Conservation (phyloP, 148 eudicot genomes). For the Fagopyrum homotropicum region DNA sequence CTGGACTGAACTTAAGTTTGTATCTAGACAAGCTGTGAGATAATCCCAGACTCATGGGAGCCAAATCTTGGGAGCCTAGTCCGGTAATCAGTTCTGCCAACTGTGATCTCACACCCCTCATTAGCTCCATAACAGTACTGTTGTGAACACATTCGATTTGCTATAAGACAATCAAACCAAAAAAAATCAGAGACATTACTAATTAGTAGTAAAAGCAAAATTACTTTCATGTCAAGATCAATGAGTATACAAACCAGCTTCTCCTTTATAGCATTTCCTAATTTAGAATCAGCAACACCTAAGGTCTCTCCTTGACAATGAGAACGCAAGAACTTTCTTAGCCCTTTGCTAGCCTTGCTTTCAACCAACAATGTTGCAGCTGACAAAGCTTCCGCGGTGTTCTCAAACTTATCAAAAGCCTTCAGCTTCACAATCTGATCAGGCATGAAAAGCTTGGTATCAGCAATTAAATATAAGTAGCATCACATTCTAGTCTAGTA, state of each 20-base stretch:
- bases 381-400: constrained; percentile 79
- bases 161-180: constrained; percentile 20
- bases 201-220: background rate
- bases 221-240: background rate
- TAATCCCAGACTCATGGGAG: constrained; percentile 98
- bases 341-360: constrained; percentile 84
- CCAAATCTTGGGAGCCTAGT: constrained; percentile 80
- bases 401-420: constrained; percentile 94
- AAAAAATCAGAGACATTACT: background rate
- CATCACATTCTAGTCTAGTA: background rate
- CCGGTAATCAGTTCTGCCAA: constrained; percentile 85
- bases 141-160: constrained; percentile 93
- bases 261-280: constrained; percentile 87
- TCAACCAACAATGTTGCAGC: constrained; percentile 69
- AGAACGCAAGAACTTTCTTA: constrained; percentile 70
- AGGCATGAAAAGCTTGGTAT: background rate
- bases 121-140: constrained; percentile 75
- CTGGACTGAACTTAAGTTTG: constrained; percentile 91
- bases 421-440: constrained; percentile 75
- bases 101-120: constrained; percentile 95
- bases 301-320: constrained; percentile 82
- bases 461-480: background rate
- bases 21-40: constrained; percentile 92
- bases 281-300: constrained; percentile 92
- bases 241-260: constrained; percentile 44